Percentiles rank a stretch among this genome's conserved stretches.
phyloP scores from a whole-genome alignment of 164 flowering plant species.

The Vitis vinifera region DNA sequence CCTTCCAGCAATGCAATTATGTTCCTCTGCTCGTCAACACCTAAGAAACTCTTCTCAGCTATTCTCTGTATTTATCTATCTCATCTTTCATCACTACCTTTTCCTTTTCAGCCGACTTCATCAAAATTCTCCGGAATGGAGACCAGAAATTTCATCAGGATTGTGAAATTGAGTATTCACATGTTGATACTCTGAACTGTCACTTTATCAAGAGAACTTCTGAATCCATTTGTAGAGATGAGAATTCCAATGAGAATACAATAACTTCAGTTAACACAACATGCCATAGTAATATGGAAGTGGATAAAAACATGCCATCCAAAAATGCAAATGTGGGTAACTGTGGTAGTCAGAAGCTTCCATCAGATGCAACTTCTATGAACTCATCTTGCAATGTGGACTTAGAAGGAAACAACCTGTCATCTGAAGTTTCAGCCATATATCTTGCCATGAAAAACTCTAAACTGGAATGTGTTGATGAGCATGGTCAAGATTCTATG shows the following conservation, averaged over 20 bases:
- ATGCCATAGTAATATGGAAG: slow-evolving; percentile 26
- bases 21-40: not conserved
- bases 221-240: slow-evolving; percentile 5
- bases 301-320: slow-evolving; percentile 23
- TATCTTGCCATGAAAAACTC: slow-evolving; percentile 85
- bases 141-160: slow-evolving; percentile 27
- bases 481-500: slow-evolving; percentile 58
- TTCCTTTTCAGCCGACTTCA: slow-evolving; percentile 33
- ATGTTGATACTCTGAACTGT: slow-evolving; percentile 21
- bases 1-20: not conserved
- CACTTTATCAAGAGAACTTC: slow-evolving; percentile 14
- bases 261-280: slow-evolving; percentile 5
- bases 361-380: slow-evolving; percentile 18
- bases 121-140: slow-evolving; percentile 33
- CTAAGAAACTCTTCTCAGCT: not conserved
- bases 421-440: slow-evolving; percentile 81
- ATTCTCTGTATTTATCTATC: not conserved
- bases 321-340: slow-evolving; percentile 11
- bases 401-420: slow-evolving; percentile 37
- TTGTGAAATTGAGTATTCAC: slow-evolving; percentile 21
- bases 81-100: not conserved
- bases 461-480: slow-evolving; percentile 82
- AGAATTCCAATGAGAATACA: slow-evolving; percentile 7
- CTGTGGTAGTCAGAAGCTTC: slow-evolving; percentile 18
- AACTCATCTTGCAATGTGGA: slow-evolving; percentile 30